These are phyloP conservation scores for Sphaerosporella brunnea DNA, from an alignment of 495 filamentous ascomycete genomes.

Conservation along the genomic window DNA sequence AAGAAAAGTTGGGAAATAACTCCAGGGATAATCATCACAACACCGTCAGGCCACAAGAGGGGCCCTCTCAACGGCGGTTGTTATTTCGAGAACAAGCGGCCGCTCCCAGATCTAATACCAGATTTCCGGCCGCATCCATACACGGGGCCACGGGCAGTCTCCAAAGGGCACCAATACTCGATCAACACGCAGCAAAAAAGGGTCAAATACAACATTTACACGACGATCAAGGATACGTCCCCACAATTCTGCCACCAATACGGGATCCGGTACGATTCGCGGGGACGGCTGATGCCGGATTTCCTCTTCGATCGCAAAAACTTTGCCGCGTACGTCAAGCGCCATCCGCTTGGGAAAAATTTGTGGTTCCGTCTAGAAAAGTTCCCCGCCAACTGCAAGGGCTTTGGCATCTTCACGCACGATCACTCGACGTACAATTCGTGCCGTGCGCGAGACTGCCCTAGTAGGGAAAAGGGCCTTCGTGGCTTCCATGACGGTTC, in stretches of 20 bases:
- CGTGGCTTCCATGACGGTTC: conserved; percentile 12
- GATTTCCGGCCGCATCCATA: neutral
- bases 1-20: neutral
- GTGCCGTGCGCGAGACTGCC: conserved; percentile 13
- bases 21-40: too few species aligned
- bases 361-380: conserved; percentile 20
- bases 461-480: neutral
- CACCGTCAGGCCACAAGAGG: conserved; percentile 1
- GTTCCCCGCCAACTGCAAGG: conserved; percentile 15
- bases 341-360: conserved; percentile 16
- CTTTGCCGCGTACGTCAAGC: conserved; percentile 11
- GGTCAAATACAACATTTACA: conserved; percentile 1
- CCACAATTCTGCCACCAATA: neutral
- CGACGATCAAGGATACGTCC: neutral
- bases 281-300: neutral
- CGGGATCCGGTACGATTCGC: neutral
- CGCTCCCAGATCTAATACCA: neutral
- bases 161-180: neutral
- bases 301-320: neutral
- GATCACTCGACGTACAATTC: conserved; percentile 7
- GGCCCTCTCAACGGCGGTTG: conserved; percentile 5
- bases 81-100: neutral
- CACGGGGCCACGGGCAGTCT: neutral
- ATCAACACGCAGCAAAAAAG: neutral
- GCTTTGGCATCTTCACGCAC: conserved; percentile 2